phyloP scores from a whole-genome alignment of 495 filamentous ascomycete genomes.

The Penicillium chermesinum region DNA sequence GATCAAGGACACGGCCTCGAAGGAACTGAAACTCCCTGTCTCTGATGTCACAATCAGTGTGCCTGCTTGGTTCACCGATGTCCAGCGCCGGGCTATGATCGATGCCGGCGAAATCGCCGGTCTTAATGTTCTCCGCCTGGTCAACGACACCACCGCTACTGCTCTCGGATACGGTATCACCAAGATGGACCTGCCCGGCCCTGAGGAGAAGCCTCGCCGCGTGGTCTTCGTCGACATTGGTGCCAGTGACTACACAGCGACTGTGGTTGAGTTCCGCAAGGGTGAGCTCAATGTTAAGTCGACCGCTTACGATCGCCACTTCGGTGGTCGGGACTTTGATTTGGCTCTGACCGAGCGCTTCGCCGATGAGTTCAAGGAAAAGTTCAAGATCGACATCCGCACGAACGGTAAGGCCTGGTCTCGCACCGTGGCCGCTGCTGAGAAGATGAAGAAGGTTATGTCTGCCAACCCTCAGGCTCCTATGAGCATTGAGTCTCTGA shows the following conservation, averaged over 20 bases:
- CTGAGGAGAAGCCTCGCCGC: conserved; percentile 88
- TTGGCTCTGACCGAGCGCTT: conserved; percentile 91
- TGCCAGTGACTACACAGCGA: conserved; percentile 90
- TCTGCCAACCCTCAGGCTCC: conserved; percentile 92
- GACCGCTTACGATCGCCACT: conserved; percentile 92
- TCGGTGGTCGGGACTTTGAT: conserved; percentile 97
- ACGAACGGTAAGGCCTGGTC: conserved; percentile 83
- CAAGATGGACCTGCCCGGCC: conserved; percentile 81
- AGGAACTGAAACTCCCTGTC: conserved; percentile 89
- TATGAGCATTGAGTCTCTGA: conserved; percentile 96
- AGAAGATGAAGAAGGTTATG: conserved; percentile 98
- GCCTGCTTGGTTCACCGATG: conserved; percentile 95
- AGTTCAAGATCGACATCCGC: conserved; percentile 86
- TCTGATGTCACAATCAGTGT: conserved; percentile 91
- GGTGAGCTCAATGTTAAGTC: conserved; percentile 91
- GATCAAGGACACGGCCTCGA: conserved; percentile 79
- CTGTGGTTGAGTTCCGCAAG: conserved; percentile 95
- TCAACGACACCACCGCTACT: conserved; percentile 97
- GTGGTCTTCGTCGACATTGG: conserved; percentile 95
- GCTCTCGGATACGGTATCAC: conserved; percentile 97
- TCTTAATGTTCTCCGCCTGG: conserved; percentile 83
- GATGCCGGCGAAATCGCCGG: conserved; percentile 95
- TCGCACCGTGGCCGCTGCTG: conserved; percentile 78
- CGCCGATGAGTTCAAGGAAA: conserved; percentile 87
- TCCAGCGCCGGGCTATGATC: conserved; percentile 80